These are phyloP conservation scores for Cladosporium phlei DNA, from an alignment of 2,329 filamentous ascomycete genomes.

Conservation along the genomic window DNA sequence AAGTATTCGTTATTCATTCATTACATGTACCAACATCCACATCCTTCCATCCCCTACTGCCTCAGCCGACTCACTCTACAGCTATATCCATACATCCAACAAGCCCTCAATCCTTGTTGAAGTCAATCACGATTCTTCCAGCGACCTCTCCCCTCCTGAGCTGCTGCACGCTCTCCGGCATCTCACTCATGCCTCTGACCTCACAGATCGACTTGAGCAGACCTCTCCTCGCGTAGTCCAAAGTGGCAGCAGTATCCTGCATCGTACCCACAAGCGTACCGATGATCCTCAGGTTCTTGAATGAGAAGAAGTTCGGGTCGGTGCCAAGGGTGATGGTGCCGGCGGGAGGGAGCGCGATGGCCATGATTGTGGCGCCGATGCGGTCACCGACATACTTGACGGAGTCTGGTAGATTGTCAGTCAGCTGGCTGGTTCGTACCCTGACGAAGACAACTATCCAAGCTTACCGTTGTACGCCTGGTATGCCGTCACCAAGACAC, in stretches of 20 bases:
- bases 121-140: constrained; percentile 51
- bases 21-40: too few relatives aligned
- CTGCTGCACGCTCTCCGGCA: constrained; percentile 50
- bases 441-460: constrained; percentile 35
- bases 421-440: constrained; percentile 17
- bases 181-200: constrained; percentile 42
- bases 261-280: constrained; percentile 44
- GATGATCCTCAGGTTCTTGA: constrained; percentile 33
- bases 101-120: constrained; percentile 37
- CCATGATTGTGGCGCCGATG: constrained; percentile 50
- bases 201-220: constrained; percentile 48
- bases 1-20: too few relatives aligned
- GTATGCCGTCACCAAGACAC: constrained; percentile 35
- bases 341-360: constrained; percentile 37
- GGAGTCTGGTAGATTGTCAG: constrained; percentile 28
- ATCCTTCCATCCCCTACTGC: neutral
- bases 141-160: constrained; percentile 48
- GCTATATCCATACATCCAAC: neutral
- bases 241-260: constrained; percentile 43
- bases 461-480: constrained; percentile 35
- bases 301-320: constrained; percentile 32
- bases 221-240: constrained; percentile 48
- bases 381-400: constrained; percentile 44
- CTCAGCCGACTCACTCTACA: neutral
- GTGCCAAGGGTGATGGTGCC: constrained; percentile 32